A percentile compares a stretch with the other conserved stretches of the same genome.
Conservation (phyloP, 768 basidiomycete species). For the Kwoniella europaea region DNA sequence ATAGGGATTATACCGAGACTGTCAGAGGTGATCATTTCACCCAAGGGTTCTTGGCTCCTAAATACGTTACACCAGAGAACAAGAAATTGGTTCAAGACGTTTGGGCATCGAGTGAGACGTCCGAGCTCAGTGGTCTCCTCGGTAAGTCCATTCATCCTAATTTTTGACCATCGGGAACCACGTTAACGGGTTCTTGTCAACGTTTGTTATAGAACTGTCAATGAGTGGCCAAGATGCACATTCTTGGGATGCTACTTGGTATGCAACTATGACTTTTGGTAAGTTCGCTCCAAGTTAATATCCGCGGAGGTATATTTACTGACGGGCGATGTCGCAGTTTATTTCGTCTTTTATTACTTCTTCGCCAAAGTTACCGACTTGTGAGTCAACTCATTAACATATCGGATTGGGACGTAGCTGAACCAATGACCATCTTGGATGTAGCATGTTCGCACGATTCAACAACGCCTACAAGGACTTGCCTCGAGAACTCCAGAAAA, state of each 20-base stretch:
- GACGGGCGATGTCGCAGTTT: constrained; percentile 8
- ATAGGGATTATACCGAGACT: constrained; percentile 32
- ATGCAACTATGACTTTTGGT: constrained; percentile 38
- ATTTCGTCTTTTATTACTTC: constrained; percentile 37
- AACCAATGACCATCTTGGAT: no score
- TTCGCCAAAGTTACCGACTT: constrained; percentile 24
- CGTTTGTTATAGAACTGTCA: constrained; percentile 29
- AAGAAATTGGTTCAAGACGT: constrained; percentile 19
- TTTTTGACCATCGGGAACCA: no score
- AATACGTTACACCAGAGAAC: constrained; percentile 41
- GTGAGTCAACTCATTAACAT: constrained; percentile 20
- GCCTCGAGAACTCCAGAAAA: constrained; percentile 33
- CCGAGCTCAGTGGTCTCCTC: constrained; percentile 27
- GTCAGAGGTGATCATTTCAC: constrained; percentile 35
- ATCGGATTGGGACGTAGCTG: neutral
- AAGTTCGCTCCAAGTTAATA: neutral
- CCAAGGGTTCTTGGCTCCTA: constrained; percentile 37
- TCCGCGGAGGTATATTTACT: neutral
- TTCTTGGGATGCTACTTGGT: constrained; percentile 44
- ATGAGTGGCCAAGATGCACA: constrained; percentile 30
- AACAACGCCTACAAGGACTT: constrained; percentile 20
- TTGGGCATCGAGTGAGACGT: constrained; percentile 20
- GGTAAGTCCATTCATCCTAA: constrained; percentile 18
- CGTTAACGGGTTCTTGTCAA: no score
- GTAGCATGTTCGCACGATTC: constrained; percentile 22